Conservation (phyloP, 2,329 filamentous ascomycete species). For the Simplicillium aogashimaense region DNA sequence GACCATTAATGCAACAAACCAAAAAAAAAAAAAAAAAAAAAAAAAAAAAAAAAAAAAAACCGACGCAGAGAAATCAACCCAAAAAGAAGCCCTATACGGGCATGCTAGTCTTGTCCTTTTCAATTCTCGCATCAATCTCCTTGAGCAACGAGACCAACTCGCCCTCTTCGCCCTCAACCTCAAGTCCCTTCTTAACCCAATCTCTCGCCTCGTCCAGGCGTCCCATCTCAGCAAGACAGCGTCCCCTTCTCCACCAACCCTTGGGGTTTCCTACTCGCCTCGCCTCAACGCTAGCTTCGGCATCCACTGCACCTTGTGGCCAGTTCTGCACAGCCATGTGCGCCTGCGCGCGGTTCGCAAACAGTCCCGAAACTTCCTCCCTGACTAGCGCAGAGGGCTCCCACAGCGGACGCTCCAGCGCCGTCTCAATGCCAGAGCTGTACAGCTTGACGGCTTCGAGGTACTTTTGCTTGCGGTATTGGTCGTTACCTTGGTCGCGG, state of each 20-base stretch:
- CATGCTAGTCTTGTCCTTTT: conserved; percentile 22
- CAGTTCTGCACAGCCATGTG: conserved; percentile 75
- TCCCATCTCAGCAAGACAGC: conserved; percentile 85
- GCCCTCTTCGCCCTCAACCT: conserved; percentile 67
- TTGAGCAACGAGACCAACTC: conserved; percentile 54
- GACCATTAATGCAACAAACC: neutral
- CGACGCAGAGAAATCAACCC: no score
- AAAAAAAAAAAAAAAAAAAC: neutral
- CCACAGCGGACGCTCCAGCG: conserved; percentile 71
- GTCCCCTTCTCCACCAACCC: conserved; percentile 84
- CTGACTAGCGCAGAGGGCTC: conserved; percentile 75
- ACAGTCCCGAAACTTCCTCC: conserved; percentile 73
- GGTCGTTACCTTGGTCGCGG: conserved; percentile 74
- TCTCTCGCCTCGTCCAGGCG: conserved; percentile 70
- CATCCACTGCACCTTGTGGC: conserved; percentile 81
- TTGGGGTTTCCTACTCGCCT: conserved; percentile 83
- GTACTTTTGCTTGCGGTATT: conserved; percentile 70
- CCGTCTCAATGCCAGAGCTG: conserved; percentile 83
- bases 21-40: neutral
- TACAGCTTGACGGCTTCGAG: conserved; percentile 73
- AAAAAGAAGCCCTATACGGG: no score
- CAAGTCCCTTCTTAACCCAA: conserved; percentile 68
- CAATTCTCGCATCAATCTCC: conserved; percentile 45
- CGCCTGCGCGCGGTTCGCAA: conserved; percentile 82
- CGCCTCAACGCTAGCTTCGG: conserved; percentile 78